Evolutionary conservation across 1,284 basidiomycete species (phyloP).

Genomic region (Microbotryum lychnidis-dioicae): DNA sequence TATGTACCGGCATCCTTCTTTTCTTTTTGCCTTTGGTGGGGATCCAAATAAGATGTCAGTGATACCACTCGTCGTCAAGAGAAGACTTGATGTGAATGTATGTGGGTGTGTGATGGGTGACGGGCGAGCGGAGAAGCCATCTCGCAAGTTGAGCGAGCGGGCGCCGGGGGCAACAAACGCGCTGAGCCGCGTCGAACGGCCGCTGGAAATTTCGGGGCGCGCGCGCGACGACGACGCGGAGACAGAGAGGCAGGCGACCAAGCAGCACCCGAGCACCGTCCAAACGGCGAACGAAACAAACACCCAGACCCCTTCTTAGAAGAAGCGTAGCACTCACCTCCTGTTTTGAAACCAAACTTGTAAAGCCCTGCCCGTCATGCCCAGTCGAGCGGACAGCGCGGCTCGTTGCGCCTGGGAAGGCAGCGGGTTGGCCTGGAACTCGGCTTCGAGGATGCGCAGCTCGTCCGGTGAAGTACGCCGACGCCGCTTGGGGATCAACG

Average conservation of each 20-base stretch:
- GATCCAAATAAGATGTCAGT: not conserved
- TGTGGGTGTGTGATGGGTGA: not conserved
- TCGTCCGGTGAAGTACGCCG: conserved; percentile 34
- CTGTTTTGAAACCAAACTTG: conserved; percentile 34
- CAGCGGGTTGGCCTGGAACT: conserved; percentile 22
- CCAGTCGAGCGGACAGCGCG: conserved; percentile 22
- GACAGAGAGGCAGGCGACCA: too few relatives aligned
- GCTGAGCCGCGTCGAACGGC: not conserved
- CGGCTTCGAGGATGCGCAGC: conserved; percentile 33
- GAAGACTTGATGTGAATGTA: not conserved
- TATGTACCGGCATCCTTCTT: conserved; percentile 22
- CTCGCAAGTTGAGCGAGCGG: not conserved
- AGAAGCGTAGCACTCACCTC: conserved; percentile 11
- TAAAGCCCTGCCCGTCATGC: conserved; percentile 30
- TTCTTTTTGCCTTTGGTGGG: conserved; percentile 26
- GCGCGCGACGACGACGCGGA: not conserved
- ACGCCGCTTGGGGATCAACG: conserved; percentile 28
- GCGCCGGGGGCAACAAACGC: not conserved
- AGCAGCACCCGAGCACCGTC: too few relatives aligned
- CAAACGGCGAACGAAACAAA: too few relatives aligned
- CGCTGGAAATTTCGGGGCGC: not conserved
- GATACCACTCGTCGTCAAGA: not conserved
- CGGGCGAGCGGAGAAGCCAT: too few relatives aligned
- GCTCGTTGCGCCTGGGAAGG: conserved; percentile 26
- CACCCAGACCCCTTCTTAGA: too few relatives aligned